Evolutionary conservation across 768 basidiomycete genomes (phyloP), one percentile per base, ranked within the genome.

Genomic region (Pulveroboletus sp.): DNA sequence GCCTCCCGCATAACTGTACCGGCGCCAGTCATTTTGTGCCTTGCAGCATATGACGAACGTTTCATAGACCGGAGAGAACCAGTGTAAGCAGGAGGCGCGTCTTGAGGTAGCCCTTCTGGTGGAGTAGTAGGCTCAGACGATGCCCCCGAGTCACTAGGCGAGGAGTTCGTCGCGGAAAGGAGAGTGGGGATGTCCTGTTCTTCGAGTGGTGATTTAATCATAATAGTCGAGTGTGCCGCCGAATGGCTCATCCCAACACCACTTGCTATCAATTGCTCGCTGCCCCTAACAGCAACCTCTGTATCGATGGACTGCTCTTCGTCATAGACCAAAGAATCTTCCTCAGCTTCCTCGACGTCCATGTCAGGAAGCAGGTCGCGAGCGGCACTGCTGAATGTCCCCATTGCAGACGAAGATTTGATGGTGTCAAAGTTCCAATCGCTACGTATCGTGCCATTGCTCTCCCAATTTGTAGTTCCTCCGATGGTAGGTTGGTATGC

Each of bases 391-490:
- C 83, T 80, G 63, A 85, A 82, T 3, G 88, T 84, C 37, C 87
- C 88, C 81, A 90, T 86, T 4, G 84, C 81, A 27, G 82, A 76
- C 8, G 79, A 73, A 5, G 86, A 77, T 51, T 76, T 83, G 58
- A 93, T 73, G 2, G 91, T 94, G 59, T 93, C 93, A 65, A 98
- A 98, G 65, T 89, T 91, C 96, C 95, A 98, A 55, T 93, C 93
- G 62, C 89, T 93, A 62, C 82, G 80, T 69, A 95, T 77, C 2
- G 93, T 91, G 39, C 78, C 81, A 52, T 79, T 82, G 43, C 66
- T 69, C 57, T 89, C 88, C 89, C 87, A 90, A 40, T 77, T 74
- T 41, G 73, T 66, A 45, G 74, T 82, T 54, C 77, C 80, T 52
- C 77, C 74, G 44, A 82, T 66, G 5, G 85, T 77, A 10, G 82